Evolutionary conservation across 2,329 filamentous ascomycete species (phyloP).

Genomic region (Sclerotinia spermophila): DNA sequence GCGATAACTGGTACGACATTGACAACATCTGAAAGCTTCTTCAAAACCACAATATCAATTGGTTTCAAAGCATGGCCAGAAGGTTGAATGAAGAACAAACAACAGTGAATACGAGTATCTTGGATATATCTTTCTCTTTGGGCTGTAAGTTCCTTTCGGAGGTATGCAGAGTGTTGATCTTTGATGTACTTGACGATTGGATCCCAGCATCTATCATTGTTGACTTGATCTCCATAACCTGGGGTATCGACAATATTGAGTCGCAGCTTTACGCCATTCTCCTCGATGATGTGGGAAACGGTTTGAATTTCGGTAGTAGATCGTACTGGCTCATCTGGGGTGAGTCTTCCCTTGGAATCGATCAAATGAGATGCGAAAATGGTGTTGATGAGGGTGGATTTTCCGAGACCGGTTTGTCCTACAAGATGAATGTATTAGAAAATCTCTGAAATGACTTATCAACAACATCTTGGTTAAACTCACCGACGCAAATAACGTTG

Average conservation of each 20-base stretch:
- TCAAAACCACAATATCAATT: constrained; percentile 98
- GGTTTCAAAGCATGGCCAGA: constrained; percentile 98
- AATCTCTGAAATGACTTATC: constrained; percentile 13
- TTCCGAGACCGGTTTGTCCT: constrained; percentile 98
- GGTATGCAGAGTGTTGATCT: constrained; percentile 98
- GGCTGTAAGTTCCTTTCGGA: constrained; percentile 98
- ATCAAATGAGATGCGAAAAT: constrained; percentile 99
- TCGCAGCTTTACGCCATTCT: constrained; percentile 95
- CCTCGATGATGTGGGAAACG: constrained; percentile 97
- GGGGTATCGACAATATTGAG: constrained; percentile 99
- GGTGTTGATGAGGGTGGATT: constrained; percentile 99
- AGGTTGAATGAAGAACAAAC: constrained; percentile 98
- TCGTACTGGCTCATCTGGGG: constrained; percentile 88
- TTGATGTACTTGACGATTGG: constrained; percentile 99
- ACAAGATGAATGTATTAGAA: constrained; percentile 29
- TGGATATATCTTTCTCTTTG: constrained; percentile 99
- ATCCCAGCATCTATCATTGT: constrained; percentile 99
- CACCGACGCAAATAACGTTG: constrained; percentile 99
- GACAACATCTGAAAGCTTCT: constrained; percentile 99
- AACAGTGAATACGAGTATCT: constrained; percentile 99
- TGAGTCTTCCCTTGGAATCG: constrained; percentile 93
- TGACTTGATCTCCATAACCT: constrained; percentile 96
- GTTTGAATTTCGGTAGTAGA: constrained; percentile 97
- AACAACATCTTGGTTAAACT: constrained; percentile 42
- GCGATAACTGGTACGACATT: constrained; percentile 99